Conservation (phyloP, 2,329 filamentous ascomycete species). For the Cladosporium velox region DNA sequence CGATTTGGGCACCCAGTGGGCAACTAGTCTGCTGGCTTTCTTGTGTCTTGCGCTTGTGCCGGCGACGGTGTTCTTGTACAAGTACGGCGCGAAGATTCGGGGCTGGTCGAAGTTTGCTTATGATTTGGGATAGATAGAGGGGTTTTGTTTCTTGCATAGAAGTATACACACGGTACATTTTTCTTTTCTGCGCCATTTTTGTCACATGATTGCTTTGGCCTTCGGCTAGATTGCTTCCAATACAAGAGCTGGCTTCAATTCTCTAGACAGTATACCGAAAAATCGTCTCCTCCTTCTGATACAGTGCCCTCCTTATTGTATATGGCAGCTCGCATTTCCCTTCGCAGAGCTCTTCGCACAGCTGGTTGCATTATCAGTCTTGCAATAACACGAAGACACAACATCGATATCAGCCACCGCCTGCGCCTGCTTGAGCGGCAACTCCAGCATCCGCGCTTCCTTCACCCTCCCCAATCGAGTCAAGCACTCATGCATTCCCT, state of each 20-base stretch:
- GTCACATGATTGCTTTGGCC: neutral
- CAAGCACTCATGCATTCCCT: slow-evolving; percentile 74
- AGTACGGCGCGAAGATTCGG: slow-evolving; percentile 32
- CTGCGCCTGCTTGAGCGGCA: slow-evolving; percentile 55
- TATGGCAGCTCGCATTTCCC: neutral
- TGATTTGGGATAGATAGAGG: slow-evolving; percentile 2
- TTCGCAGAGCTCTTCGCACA: neutral
- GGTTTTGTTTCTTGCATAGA: neutral
- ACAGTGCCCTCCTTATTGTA: neutral
- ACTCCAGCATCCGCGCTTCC: slow-evolving; percentile 52
- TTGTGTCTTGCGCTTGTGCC: slow-evolving; percentile 36
- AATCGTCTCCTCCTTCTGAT: too few species aligned
- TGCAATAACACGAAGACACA: slow-evolving; percentile 61
- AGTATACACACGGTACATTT: neutral
- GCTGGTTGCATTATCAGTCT: slow-evolving; percentile 21
- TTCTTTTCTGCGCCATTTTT: neutral
- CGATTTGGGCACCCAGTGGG: slow-evolving; percentile 39
- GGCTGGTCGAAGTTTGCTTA: slow-evolving; percentile 28
- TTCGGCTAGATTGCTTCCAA: neutral
- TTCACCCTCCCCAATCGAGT: slow-evolving; percentile 41
- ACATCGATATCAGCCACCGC: slow-evolving; percentile 63
- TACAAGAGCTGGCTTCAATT: too few species aligned
- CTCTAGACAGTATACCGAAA: neutral
- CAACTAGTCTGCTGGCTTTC: slow-evolving; percentile 38
- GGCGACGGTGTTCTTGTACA: slow-evolving; percentile 34